Evolutionary conservation across 306 rosid genomes (phyloP).

Genomic region (Corylus avellana): DNA sequence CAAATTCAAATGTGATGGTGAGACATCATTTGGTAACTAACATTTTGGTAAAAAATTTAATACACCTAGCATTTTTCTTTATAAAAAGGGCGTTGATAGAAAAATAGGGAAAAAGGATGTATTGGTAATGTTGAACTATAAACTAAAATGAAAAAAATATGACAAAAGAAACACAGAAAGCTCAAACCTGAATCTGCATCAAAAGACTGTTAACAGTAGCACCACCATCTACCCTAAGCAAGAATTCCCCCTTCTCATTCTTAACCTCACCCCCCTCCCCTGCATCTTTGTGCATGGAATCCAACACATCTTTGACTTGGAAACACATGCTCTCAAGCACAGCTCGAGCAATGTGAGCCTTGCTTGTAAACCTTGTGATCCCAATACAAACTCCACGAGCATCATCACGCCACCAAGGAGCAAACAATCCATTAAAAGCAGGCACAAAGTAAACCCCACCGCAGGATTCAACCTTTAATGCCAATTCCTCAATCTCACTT

Average conservation of each 20-base stretch:
- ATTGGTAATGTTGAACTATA: slow-evolving; percentile 2
- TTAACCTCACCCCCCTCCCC: slow-evolving; percentile 36
- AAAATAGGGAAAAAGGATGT: background rate
- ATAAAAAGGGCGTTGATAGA: background rate
- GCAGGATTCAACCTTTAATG: slow-evolving; percentile 56
- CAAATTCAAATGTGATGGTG: too few relatives aligned
- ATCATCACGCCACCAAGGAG: slow-evolving; percentile 99
- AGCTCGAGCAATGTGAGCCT: slow-evolving; percentile 84
- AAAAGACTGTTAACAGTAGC: slow-evolving; percentile 75
- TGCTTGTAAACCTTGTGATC: slow-evolving; percentile 73
- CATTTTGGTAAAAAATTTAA: too few relatives aligned
- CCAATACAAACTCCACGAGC: slow-evolving; percentile 91
- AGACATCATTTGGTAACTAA: too few relatives aligned
- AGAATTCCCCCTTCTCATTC: slow-evolving; percentile 42
- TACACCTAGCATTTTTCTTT: too few relatives aligned
- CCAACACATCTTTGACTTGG: slow-evolving; percentile 86
- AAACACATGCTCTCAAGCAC: slow-evolving; percentile 92
- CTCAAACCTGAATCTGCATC: slow-evolving; percentile 91
- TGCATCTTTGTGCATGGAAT: slow-evolving; percentile 80
- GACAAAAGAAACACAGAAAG: slow-evolving; percentile 13
- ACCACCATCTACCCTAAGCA: slow-evolving; percentile 92
- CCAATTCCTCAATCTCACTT: slow-evolving; percentile 64
- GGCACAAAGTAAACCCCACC: slow-evolving; percentile 94
- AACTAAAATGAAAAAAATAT: slow-evolving; percentile 8
- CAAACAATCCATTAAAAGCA: slow-evolving; percentile 88